Base-by-base conservation (phyloP, 768 basidiomycete genomes). In the Tulasnella sp. region DNA sequence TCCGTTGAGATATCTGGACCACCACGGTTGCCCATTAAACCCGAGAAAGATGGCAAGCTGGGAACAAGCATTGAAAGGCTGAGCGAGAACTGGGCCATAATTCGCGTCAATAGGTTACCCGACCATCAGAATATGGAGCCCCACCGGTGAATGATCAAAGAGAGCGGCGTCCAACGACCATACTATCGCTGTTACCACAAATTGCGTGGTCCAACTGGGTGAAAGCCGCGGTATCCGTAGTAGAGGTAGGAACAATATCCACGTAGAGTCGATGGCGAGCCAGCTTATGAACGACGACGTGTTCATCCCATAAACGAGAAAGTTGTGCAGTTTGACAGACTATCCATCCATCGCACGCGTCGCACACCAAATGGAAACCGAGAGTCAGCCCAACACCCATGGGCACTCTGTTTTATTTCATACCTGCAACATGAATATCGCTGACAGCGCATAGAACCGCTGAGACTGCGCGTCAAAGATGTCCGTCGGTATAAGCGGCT, bases 371-470 rank as follows among this genome's bases (percentile, higher is more conserved):
- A 14, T 19, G 40, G 34, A 1, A 26, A 35, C 37, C 39, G 52
- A 52, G n/a, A 41, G 9, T 14, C 7, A 36, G 32, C 14, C 66
- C 34, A 62, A 39, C 1, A 64, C 34, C 11, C 3, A 17, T 35
- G 3, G 14, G 41, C 37, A 22, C 73, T 11, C 59, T 66, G 36
- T 65, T 69, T 47, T 67, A 76, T 59, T 59, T 67, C 84, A 70
- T 75, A 90, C 93, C 84, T 95, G 93, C 39, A 91, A 83, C 1
- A 94, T 82, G 44, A 88, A 84, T 8, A 89, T 90, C 32, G 94
- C 80, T 74, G 92, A 90, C 59, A 92, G 82, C 75, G 86, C 85
- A 77, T 95, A 92, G 6, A 91, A 84, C 66, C 94, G 84, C 78
- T 94, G 91, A 17, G 91, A 89, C 26, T 91, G 90, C 5, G 88